phyloP scores from a whole-genome alignment of 2,329 filamentous ascomycete species.

The Aspergillus niger region DNA sequence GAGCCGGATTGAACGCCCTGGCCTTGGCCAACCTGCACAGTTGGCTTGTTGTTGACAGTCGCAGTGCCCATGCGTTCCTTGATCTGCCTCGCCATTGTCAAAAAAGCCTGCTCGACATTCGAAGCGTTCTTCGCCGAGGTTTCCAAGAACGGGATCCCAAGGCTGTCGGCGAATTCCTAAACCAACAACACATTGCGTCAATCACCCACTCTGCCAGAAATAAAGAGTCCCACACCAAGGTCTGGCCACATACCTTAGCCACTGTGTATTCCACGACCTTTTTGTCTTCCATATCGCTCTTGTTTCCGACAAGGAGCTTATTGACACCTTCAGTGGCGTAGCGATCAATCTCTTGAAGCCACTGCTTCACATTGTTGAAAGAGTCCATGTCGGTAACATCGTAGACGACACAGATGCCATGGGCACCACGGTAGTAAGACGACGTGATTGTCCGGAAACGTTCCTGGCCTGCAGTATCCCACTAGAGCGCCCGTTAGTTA shows the following conservation, averaged over 20 bases:
- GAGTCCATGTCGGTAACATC: conserved; percentile 99
- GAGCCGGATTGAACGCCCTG: conserved; percentile 89
- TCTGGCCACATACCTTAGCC: conserved; percentile 73
- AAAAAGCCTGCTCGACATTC: conserved; percentile 99
- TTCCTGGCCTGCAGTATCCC: conserved; percentile 98
- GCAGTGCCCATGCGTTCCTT: conserved; percentile 99
- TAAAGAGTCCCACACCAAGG: background rate
- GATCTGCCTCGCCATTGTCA: conserved; percentile 99
- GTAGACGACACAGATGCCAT: conserved; percentile 99
- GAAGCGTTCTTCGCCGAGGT: conserved; percentile 99
- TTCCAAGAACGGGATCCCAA: conserved; percentile 99
- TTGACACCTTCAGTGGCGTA: conserved; percentile 99
- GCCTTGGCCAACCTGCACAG: conserved; percentile 91
- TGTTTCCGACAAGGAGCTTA: conserved; percentile 99
- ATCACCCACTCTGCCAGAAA: conserved; percentile 3
- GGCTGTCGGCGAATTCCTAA: conserved; percentile 97
- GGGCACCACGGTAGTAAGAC: conserved; percentile 98
- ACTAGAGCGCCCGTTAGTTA: conserved; percentile 58
- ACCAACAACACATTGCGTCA: conserved; percentile 16
- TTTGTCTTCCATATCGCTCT: conserved; percentile 99
- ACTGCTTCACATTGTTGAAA: conserved; percentile 99
- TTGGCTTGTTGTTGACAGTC: conserved; percentile 97
- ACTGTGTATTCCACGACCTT: conserved; percentile 99
- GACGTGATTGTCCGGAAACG: conserved; percentile 99
- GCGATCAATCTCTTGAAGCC: conserved; percentile 98